Evolutionary conservation across 768 basidiomycete genomes (phyloP), one percentile per base, ranked within the genome.

Genomic region (Chalciporus chontae): DNA sequence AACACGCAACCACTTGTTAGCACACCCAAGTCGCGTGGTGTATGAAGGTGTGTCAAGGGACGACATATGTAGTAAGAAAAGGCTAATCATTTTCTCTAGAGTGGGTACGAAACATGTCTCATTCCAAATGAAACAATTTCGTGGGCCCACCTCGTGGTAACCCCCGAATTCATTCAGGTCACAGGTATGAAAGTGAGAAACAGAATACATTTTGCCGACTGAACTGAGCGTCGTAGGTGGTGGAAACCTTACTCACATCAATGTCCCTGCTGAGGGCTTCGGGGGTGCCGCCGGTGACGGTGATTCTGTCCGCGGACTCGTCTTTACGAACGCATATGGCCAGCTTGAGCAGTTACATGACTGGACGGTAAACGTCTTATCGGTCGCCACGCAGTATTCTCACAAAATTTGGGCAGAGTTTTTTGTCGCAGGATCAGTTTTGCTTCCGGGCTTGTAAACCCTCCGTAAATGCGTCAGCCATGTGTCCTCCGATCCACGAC

Each of bases 111-210:
- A 26, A 77, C 79, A 13, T 81, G 81, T 43, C 62, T 85, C 56
- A 87, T 91, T 54, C 89, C 87, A 10, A 78, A 81, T 46, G 89
- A 85, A 26, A 69, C 83, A n/a, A 79, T 89, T 58, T 73, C 70
- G 1, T 82, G 82, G 44, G 84, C 79, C 15, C 85, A 84, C 61
- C 79, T 87, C 62, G 74, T 88, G 5, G 73, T 79, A 54, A 87
- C 88, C 0, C 82, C 85, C n/a, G 83, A 84, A 63, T 90, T 81
- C 63, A 73, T 88, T 29, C 87, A 86, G 59, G 69, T 89, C 47
- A 83, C 81, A 34, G 90, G 85, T 72, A 45, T 32, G 63, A 36
- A 51, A 13, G 19, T 43, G 44, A 2, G 23, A 14, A 6, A 51
- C 54, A 9, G 57, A 56, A 19, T 57, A 63, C 23, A 56, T 56